Evolutionary conservation across 1,139 yeast species (phyloP).

Genomic region (Kurtzmaniella quercitrusa): DNA sequence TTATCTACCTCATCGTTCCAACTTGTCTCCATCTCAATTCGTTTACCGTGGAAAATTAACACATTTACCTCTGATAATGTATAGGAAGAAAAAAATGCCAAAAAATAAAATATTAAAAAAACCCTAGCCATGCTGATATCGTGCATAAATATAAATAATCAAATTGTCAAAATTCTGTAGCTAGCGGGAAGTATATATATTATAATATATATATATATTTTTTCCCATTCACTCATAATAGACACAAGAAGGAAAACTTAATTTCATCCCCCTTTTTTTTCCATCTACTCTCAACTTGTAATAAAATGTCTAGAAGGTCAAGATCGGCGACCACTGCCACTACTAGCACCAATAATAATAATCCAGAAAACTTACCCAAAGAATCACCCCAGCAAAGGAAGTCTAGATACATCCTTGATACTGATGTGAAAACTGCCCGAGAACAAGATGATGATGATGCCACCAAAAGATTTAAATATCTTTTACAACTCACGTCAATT

Average conservation of each 20-base stretch:
- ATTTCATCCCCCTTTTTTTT: background rate
- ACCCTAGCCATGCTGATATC: background rate
- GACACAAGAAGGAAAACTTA: background rate
- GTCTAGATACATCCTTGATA: slow-evolving; percentile 43
- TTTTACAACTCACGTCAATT: slow-evolving; percentile 61
- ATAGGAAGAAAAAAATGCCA: background rate
- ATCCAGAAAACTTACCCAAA: background rate
- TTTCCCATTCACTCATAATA: background rate
- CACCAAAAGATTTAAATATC: slow-evolving; percentile 58
- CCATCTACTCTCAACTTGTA: background rate
- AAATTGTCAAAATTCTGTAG: background rate
- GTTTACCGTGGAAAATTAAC: too few species aligned
- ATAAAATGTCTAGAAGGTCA: background rate
- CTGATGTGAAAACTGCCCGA: slow-evolving; percentile 52
- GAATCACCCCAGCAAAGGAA: slow-evolving; percentile 26
- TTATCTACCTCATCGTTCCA: too few species aligned
- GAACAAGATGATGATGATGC: slow-evolving; percentile 51
- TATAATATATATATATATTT: background rate
- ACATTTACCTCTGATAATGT: too few species aligned
- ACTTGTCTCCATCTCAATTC: too few species aligned
- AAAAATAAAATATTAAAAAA: too few species aligned
- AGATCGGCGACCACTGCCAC: background rate
- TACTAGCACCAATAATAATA: background rate
- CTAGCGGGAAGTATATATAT: too few species aligned
- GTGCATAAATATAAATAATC: background rate